Percentiles rank a stretch among this genome's conserved stretches.
phyloP scores from a whole-genome alignment of 106 monocot genomes.

The Dendrobium catenatum region DNA sequence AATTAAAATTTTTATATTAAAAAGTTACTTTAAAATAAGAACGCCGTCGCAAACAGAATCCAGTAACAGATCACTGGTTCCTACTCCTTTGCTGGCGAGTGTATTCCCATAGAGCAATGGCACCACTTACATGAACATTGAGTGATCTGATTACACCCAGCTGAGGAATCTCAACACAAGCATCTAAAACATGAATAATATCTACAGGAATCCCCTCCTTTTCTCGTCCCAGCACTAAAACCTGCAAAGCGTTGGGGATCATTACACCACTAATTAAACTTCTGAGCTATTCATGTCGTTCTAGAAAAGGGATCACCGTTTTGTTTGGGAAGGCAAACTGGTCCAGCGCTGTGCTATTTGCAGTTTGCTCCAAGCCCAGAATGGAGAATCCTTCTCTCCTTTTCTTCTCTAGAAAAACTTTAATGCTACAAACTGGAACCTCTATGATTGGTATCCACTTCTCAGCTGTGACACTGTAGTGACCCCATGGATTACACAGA shows the following conservation, averaged over 20 bases:
- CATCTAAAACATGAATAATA: conserved; percentile 78
- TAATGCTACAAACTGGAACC: conserved; percentile 69
- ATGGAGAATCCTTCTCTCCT: conserved; percentile 75
- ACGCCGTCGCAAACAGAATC: no score
- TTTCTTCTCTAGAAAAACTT: conserved; percentile 73
- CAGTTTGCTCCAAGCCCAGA: conserved; percentile 85
- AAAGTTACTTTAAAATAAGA: no score
- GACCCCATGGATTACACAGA: neutral
- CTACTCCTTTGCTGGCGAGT: conserved; percentile 63
- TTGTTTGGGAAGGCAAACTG: conserved; percentile 64
- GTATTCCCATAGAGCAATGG: conserved; percentile 93
- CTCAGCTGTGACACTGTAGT: conserved; percentile 80
- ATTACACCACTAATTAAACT: no score
- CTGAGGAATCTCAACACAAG: conserved; percentile 88
- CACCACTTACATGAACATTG: conserved; percentile 97
- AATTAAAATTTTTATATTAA: no score
- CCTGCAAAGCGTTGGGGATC: conserved; percentile 19
- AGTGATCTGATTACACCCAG: conserved; percentile 78
- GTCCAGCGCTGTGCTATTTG: conserved; percentile 73
- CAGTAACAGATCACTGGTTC: neutral
- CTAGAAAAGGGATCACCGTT: conserved; percentile 28
- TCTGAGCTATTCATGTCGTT: neutral
- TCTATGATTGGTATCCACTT: conserved; percentile 92
- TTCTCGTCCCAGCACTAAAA: conserved; percentile 73
- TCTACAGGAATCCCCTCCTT: conserved; percentile 96